phyloP scores from a whole-genome alignment of 2,329 filamentous ascomycete species.

The Neospermospora avenae region DNA sequence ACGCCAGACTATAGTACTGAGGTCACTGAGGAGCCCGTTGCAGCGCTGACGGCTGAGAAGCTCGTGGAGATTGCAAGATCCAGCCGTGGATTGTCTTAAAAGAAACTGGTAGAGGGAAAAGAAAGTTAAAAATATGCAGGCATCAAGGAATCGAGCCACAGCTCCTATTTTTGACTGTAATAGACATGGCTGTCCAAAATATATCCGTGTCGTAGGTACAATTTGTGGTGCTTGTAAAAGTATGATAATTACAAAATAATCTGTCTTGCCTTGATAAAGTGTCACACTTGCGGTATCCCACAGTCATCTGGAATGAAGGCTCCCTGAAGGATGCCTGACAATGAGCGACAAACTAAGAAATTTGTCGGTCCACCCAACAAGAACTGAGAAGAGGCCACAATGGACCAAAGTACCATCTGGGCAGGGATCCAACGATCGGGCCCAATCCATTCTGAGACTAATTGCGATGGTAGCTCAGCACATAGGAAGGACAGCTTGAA shows the following conservation, averaged over 20 bases:
- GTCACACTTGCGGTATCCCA: constrained; percentile 33
- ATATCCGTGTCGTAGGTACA: constrained; percentile 62
- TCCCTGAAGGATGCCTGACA: constrained; percentile 32
- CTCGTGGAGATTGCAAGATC: too few relatives aligned
- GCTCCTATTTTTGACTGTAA: too few relatives aligned
- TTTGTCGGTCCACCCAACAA: constrained; percentile 37
- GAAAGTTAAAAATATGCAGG: too few relatives aligned
- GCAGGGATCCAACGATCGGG: constrained; percentile 51
- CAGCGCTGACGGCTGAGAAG: too few relatives aligned
- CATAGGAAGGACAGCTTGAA: constrained; percentile 39
- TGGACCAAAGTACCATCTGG: constrained; percentile 51
- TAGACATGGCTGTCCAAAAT: constrained; percentile 61
- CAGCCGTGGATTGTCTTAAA: too few relatives aligned
- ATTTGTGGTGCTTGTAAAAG: constrained; percentile 65
- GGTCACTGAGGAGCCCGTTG: too few relatives aligned
- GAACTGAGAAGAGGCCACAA: constrained; percentile 50
- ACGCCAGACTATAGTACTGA: too few relatives aligned
- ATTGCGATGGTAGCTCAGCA: constrained; percentile 58
- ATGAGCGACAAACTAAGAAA: constrained; percentile 32
- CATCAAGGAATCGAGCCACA: too few relatives aligned
- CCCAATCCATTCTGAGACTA: constrained; percentile 45
- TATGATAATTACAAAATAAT: constrained; percentile 62
- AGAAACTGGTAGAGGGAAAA: too few relatives aligned
- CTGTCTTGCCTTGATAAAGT: constrained; percentile 22
- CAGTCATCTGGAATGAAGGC: constrained; percentile 58